Base-by-base conservation (phyloP, 352 stramenopile species). In the Thalassiosira livingstoniorum region DNA sequence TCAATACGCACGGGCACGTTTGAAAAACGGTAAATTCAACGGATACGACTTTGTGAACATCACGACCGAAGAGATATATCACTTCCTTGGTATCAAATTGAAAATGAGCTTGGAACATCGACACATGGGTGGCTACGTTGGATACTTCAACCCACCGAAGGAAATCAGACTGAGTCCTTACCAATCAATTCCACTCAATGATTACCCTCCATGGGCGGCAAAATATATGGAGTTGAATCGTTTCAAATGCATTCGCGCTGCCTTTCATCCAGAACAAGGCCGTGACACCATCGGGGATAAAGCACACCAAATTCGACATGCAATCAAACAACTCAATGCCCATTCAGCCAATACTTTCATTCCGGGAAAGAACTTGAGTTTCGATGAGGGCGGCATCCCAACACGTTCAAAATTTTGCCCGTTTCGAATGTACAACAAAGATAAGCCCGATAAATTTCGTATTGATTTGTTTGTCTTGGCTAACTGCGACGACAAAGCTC, bases 401-500 rank as follows among this genome's bases (percentile, higher is more conserved):
- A 72, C 25, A 27, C 29, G 75, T 18, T 82, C 75, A 0, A 1
- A 58, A 31, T 57, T 66, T 18, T 64, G 58, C 57, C 75, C 64
- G 25, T 55, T 82, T 11, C n/a, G 65, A 5, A 53, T 72, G 42
- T 82, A 82, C 54, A 82, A 57, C 32, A 65, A 82, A 58, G 37
- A 75, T 21, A 82, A 82, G 47, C 75, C 75, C 35, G 39, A 82
- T 3, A 82, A 82, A 25, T 82, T 78, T 32, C 4, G 55, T 42
- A 63, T 81, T 11, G 63, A 81, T 55, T 75, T 75, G 51, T 81
- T 75, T 35, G 23, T 68, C 45, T 51, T 58, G 5, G 45, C 34
- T 4, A 68, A 69, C 34, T 35, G 45, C 25, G 31, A 29, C 2
- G 10, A n/a, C 5, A 34, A 37, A 51, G 57, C 47, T 4, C 75